Evolutionary conservation across 1,284 basidiomycete genomes (phyloP), one percentile per base, ranked within the genome.

Genomic region (Lignosus rhinocerotis): DNA sequence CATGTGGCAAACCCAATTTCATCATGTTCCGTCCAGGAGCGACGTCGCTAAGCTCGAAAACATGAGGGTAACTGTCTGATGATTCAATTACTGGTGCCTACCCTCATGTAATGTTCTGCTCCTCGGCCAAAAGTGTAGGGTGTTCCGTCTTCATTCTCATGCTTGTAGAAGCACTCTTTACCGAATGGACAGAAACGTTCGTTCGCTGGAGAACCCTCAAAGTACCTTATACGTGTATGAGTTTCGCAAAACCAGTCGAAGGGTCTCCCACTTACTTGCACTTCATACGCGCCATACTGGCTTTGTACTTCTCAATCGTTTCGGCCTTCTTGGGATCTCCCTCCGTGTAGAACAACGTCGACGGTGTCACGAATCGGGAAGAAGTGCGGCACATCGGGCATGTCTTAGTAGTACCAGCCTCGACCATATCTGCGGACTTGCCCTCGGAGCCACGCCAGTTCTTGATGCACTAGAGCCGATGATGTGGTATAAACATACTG

Each of bases 141-240:
- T 4, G 86, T 82, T 8, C 90, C 89, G 65, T 92, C 88, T 1
- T 72, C 71, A 33, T 87, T 85, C 51, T 75, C 67, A 66, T 92
- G 89, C 64, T 83, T 79, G 67, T 90, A 92, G 68, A 91, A 90
- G 67, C 89, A 92, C 56, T 92, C 88, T 45, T 76, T 77, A 31
- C 89, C 90, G 62, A 88, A 92, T 1, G 88, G 89, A 71, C 89
- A 92, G 53, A 78, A 79, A 0, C 84, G 82, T 41, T 75, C 75
- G 33, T 68, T 59, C 1, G 72, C 67, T 4, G 66, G 67, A n/a
- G 87, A 85, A 45, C 75, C 67, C 56, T 80, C 73, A 69, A 91
- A 92, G 66, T 90, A 84, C 54, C 88, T 88, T 21, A 50, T 11
- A 16, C 7, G 58, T 32, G 34, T n/a, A 51, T 30, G 10, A 39